phyloP scores from a whole-genome alignment of 1,139 yeast species.

The Zygosaccharomyces pseudobailii region DNA sequence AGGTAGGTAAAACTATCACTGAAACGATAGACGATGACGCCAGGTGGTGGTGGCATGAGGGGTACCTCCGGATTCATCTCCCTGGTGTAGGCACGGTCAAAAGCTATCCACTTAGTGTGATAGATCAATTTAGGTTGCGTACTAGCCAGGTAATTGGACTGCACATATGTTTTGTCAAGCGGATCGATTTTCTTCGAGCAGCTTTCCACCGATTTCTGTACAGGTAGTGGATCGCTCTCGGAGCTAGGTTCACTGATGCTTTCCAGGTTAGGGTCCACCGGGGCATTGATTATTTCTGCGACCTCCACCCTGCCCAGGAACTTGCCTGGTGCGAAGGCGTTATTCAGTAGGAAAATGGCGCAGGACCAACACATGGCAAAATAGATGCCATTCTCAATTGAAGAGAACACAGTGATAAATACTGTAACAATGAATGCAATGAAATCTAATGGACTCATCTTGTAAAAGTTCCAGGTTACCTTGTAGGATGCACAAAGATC shows the following conservation, averaged over 20 bases:
- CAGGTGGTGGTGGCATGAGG: slow-evolving; percentile 81
- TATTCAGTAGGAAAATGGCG: slow-evolving; percentile 65
- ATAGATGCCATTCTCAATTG: slow-evolving; percentile 86
- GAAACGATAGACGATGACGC: slow-evolving; percentile 81
- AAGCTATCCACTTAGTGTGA: slow-evolving; percentile 79
- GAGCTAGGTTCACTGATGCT: slow-evolving; percentile 8
- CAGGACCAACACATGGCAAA: slow-evolving; percentile 83
- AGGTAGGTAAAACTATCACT: slow-evolving; percentile 78
- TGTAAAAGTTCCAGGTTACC: slow-evolving; percentile 71
- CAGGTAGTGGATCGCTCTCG: slow-evolving; percentile 18
- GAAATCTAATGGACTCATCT: slow-evolving; percentile 69
- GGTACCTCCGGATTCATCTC: slow-evolving; percentile 54
- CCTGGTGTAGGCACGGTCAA: slow-evolving; percentile 41
- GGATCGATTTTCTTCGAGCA: slow-evolving; percentile 8
- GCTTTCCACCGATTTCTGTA: background rate
- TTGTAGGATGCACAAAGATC: slow-evolving; percentile 75
- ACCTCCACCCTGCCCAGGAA: slow-evolving; percentile 75
- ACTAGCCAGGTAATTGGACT: slow-evolving; percentile 1
- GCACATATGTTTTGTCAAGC: background rate
- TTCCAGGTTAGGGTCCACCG: slow-evolving; percentile 30
- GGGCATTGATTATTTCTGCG: slow-evolving; percentile 64
- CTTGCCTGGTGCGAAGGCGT: slow-evolving; percentile 76
- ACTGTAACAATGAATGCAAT: slow-evolving; percentile 74
- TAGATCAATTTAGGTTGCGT: slow-evolving; percentile 37
- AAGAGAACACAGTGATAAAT: slow-evolving; percentile 70